Percentiles rank a stretch among this genome's conserved stretches.
Conservation (phyloP, 768 basidiomycete species). For the Trametes sanguinea region DNA sequence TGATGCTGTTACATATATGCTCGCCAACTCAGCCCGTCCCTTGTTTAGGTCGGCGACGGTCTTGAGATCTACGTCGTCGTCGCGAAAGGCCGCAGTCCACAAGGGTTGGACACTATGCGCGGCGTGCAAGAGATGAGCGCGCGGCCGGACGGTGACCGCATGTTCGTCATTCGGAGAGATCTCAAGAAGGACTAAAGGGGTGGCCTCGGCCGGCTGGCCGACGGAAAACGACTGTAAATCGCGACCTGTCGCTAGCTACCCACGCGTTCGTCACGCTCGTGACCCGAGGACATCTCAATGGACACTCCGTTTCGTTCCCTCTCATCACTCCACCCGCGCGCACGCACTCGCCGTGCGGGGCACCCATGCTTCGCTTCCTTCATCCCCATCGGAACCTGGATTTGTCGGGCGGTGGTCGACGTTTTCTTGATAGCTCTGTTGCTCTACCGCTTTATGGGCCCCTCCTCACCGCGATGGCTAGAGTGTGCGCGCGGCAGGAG, state of each 20-base stretch:
- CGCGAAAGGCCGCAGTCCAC: conserved; percentile 62
- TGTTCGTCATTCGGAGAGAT: conserved; percentile 75
- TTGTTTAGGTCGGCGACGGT: conserved; percentile 84
- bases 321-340: not conserved
- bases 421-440: not conserved
- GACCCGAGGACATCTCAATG: conserved; percentile 15
- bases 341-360: conserved; percentile 2
- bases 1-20: not conserved
- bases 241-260: conserved; percentile 9
- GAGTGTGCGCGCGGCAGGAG: conserved; percentile 19
- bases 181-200: conserved; percentile 74
- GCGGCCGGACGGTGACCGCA: conserved; percentile 65
- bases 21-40: not conserved
- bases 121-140: conserved; percentile 66
- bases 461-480: conserved; percentile 10
- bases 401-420: not conserved
- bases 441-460: conserved; percentile 14
- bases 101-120: conserved; percentile 55
- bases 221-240: not conserved
- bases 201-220: not conserved
- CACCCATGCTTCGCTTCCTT: not conserved
- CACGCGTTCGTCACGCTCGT: conserved; percentile 1
- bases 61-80: conserved; percentile 90
- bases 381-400: not conserved
- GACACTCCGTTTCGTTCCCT: conserved; percentile 10